Base-by-base conservation (phyloP, 2,329 filamentous ascomycete genomes). In the Aspergillus eucalypticola region DNA sequence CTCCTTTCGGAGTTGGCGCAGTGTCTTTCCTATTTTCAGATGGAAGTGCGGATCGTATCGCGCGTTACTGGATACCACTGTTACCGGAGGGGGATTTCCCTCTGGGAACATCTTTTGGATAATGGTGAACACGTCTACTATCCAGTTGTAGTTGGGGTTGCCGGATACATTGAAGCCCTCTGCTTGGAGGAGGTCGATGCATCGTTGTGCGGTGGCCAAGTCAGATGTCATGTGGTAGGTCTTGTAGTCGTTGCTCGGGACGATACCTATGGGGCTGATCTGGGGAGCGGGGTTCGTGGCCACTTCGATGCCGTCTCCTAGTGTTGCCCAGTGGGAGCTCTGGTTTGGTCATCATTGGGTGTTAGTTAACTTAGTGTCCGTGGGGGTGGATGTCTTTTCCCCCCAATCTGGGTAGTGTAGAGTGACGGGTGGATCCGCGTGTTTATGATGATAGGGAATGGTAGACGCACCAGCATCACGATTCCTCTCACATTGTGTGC, bases 41-140 rank as follows among this genome's bases (percentile, higher is more conserved):
- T 29, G 25, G 19, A 44, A 60, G 27, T 60, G 54, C 2, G 59
- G 59, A 41, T 60, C 59, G 55, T 58, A 60, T 3, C 59, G 49
- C 1, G 81, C 79, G 61, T 86, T 85, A 21, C 13, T 48, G 44
- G 44, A 48, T 8, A 27, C 3, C 10, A 32, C 15, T 15, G 46
- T 29, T 5, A 21, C 25, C n/a, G 46, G 46, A 15, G 44, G 44
- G 21, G 42, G 21, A 3, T n/a, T 29, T 4, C 21, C 44, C 10
- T 4, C 10, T 8, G 46, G 46, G 23, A 49, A 32, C 46, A 49
- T 29, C 15, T 25, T n/a, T 2, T n/a, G 15, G 13, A 49, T 25
- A 21, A 29, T 27, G 46, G 27, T 29, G 15, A 32, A 32, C 15
- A 49, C 46, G 46, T 49, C 46, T 5, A 29, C 46, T 5, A 29